Evolutionary conservation across 306 rosid genomes (phyloP), one percentile per base, ranked within the genome.

Genomic region (Cicer bijugum): DNA sequence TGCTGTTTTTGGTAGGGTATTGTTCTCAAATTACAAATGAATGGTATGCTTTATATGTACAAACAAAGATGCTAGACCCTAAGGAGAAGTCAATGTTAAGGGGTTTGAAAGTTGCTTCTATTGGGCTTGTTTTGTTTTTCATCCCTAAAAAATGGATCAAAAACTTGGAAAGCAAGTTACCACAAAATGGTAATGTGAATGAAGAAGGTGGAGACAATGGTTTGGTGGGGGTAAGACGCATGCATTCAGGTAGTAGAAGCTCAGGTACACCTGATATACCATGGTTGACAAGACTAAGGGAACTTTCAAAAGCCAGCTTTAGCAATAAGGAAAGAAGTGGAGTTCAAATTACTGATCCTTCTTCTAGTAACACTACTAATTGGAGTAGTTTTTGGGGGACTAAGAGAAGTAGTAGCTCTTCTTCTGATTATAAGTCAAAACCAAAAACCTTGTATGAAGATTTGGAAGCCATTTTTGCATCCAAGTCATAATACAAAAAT

Each of bases 401-500:
- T 66, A 89, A 81, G 59, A 83, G 80, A 81, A 90, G 96, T 69
- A 92, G 90, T 3, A 85, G 88, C 82, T 86, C 94, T 6, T 79
- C 91, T 75, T 60, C 84, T 72, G 92, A 93, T 76, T 81, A 15
- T 73, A 89, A 84, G 76, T 67, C 90, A 43, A 93, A 89, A 75
- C 78, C 88, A 62, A 81, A 8, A 47, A 81, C 82, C 5, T 77
- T 91, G 77, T 70, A 84, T 78, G 72, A 86, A 80, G 97, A 93
- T 81, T 80, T 93, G 80, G 98, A 93, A 84, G 92, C 92, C 68
- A 93, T 93, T 83, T 93, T 93, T 89, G 86, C 97, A 60, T 86
- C 98, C 75, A 86, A 85, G 80, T 91, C 12, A 53, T 53, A 38
- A 37, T 9, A 12, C 16, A 16, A 46, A 40, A 43, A 15, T 28